These are phyloP conservation scores for Arabidopsis suecica DNA, from an alignment of 345 rosid species.

Conservation along the genomic window DNA sequence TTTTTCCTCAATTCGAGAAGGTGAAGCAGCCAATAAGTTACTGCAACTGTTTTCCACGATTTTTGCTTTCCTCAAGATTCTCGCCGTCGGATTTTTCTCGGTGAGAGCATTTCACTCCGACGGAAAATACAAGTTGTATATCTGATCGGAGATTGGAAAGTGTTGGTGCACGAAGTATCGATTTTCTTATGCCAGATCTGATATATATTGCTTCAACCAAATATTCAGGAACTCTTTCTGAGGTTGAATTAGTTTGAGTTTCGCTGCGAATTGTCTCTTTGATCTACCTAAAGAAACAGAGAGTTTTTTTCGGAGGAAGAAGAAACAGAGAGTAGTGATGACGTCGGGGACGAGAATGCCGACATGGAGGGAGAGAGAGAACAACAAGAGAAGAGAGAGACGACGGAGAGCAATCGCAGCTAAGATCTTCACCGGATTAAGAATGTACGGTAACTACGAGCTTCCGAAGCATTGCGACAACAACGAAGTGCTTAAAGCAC, in stretches of 20 bases:
- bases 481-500: conserved; percentile 88
- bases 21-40: conserved; percentile 26
- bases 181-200: conserved; percentile 33
- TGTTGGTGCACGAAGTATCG: conserved; percentile 10
- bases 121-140: neutral
- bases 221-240: neutral
- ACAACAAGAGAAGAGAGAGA: conserved; percentile 86
- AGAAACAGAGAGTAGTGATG: conserved; percentile 40
- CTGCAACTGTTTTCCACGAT: conserved; percentile 20
- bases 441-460: conserved; percentile 83
- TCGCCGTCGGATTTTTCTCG: conserved; percentile 18
- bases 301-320: conserved; percentile 19
- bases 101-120: neutral
- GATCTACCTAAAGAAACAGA: conserved; percentile 29
- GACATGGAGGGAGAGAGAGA: conserved; percentile 90
- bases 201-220: neutral
- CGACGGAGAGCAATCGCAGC: conserved; percentile 87
- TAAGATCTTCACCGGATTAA: conserved; percentile 80
- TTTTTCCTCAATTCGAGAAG: neutral
- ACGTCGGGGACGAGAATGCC: conserved; percentile 82
- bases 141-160: conserved; percentile 12
- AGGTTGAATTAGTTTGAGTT: neutral
- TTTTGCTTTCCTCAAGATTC: neutral
- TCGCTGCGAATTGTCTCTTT: conserved; percentile 22
- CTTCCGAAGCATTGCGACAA: conserved; percentile 95